phyloP scores from a whole-genome alignment of 2,329 filamentous ascomycete genomes.

The Pseudogymnoascus verrucosus region DNA sequence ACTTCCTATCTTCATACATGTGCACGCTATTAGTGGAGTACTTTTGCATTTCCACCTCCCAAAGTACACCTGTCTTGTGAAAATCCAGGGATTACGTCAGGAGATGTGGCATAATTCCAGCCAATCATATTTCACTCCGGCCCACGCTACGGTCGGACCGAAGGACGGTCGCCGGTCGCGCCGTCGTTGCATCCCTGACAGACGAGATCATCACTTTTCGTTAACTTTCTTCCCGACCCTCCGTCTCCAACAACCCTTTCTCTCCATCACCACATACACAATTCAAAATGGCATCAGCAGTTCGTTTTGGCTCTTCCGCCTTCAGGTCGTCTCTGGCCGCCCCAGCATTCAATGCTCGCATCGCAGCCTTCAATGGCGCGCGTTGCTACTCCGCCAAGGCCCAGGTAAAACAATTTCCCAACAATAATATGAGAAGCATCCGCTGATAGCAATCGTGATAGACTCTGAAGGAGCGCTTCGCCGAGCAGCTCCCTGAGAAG shows the following conservation, averaged over 20 bases:
- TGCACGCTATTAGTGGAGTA: background rate
- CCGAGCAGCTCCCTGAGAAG: constrained; percentile 89
- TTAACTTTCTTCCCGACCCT: constrained; percentile 15
- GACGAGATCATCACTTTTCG: constrained; percentile 5
- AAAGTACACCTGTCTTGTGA: constrained; percentile 4
- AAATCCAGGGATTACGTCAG: constrained; percentile 9
- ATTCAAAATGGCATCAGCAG: constrained; percentile 69
- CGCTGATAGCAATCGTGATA: constrained; percentile 31
- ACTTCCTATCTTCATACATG: background rate
- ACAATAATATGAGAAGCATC: background rate
- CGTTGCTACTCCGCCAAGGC: constrained; percentile 92
- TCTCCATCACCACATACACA: constrained; percentile 28
- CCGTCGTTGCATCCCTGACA: constrained; percentile 6
- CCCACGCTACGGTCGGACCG: constrained; percentile 3
- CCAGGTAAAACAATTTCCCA: constrained; percentile 50
- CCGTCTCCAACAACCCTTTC: constrained; percentile 26
- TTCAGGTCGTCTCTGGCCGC: constrained; percentile 68
- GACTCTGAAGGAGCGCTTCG: constrained; percentile 98
- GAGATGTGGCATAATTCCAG: background rate
- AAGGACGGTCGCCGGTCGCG: background rate
- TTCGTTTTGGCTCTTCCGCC: constrained; percentile 73
- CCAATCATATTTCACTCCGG: background rate
- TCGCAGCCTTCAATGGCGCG: constrained; percentile 69
- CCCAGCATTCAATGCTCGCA: constrained; percentile 59
- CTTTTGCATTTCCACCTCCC: background rate